A percentile compares a stretch with the other conserved stretches of the same genome.
These are phyloP conservation scores for Cryphonectria carpinicola DNA, from an alignment of 2,329 filamentous ascomycete species.

Conservation along the genomic window DNA sequence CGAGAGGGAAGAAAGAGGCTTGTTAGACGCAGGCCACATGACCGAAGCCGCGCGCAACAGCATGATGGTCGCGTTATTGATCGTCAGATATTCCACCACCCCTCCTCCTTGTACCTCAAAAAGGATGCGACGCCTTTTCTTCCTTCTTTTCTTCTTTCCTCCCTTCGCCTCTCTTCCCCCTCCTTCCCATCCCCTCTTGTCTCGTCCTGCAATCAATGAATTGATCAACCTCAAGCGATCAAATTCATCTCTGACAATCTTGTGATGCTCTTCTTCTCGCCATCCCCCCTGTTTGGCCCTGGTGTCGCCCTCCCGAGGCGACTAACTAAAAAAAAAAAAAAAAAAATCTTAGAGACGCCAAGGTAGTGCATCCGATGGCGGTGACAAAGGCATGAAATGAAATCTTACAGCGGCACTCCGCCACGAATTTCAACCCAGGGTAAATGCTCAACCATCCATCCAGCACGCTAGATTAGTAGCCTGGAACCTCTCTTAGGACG, in stretches of 20 bases:
- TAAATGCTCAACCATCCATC: conserved; percentile 14
- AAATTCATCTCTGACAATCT: neutral
- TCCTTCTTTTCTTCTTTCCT: neutral
- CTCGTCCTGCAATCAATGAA: neutral
- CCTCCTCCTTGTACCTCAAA: neutral
- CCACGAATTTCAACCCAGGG: conserved; percentile 1
- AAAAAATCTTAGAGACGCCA: conserved; percentile 1
- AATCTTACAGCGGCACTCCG: conserved; percentile 8
- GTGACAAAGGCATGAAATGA: conserved; percentile 17
- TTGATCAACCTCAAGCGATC: neutral
- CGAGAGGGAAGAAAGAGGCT: neutral
- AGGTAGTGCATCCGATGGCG: conserved; percentile 16
- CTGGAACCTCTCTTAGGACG: neutral
- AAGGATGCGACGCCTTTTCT: neutral
- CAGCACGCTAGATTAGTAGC: conserved; percentile 9
- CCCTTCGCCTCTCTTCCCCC: no score
- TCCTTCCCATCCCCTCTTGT: no score
- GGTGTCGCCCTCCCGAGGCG: conserved; percentile 4
- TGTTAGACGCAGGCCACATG: conserved; percentile 1
- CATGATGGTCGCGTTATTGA: neutral
- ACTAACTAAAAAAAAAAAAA: conserved; percentile 4
- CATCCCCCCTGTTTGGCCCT: neutral
- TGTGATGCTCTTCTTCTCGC: neutral
- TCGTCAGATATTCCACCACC: neutral
- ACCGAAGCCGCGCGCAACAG: conserved; percentile 1